Evolutionary conservation across 345 rosid species (phyloP), one percentile per base, ranked within the genome.

Genomic region (Euphorbia lathyris): DNA sequence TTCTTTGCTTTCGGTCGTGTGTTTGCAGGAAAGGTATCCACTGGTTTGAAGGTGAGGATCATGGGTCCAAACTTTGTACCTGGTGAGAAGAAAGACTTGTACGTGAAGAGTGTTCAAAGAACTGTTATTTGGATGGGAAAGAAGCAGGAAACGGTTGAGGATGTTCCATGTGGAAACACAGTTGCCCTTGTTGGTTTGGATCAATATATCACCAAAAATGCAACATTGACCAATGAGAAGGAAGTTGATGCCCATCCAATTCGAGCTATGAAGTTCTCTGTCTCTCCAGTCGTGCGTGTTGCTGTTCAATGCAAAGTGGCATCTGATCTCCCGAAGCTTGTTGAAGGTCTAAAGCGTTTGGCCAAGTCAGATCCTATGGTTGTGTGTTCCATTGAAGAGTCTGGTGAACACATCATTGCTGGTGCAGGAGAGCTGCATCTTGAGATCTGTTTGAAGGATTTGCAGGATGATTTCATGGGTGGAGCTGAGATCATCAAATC

Each of bases 51-150:
- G 87, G 93, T 86, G 36, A 86, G 96, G 71, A 90, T 90, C 72
- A 90, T 90, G 93, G 96, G 96, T 63, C 96, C 96, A n/a, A 90
- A 90, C 82, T 90, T 1, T 65, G 86, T 90, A 7, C 96, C 96
- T 56, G 96, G 96, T 9, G 90, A 90, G 83, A 90, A 86, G 84
- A 90, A 90, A 67, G 93, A 90, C 71, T 76, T 89, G 78, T 86
- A 86, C 55, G 78, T 75, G 1, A 86, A 86, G 86, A 82, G 83
- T 40, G 86, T 86, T 2, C 96, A 90, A 77, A 88, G 96, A 68
- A 90, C 96, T 38, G 96, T 90, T 38, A 90, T 90, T 45, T 90
- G 96, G 96, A 90, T 90, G 96, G 96, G 96, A 1, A 90, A 90
- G 90, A 88, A 4, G 72, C 96, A 90, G 76, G 96, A 90, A 76